Conservation (phyloP, 2,329 filamentous ascomycete genomes). For the Lomentospora prolificans region DNA sequence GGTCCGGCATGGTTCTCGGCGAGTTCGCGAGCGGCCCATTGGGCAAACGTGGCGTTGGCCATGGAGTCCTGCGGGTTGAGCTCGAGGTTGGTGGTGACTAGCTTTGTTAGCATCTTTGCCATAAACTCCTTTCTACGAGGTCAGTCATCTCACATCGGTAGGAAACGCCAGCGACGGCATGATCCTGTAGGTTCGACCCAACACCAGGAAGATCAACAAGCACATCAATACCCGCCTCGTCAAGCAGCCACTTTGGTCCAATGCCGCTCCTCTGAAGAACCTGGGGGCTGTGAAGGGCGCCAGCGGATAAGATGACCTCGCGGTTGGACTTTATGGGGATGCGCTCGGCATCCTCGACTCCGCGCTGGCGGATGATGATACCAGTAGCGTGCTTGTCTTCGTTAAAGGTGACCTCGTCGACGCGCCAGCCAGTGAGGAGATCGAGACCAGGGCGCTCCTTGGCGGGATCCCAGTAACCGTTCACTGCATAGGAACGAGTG, state of each 20-base stretch:
- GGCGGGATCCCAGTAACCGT: slow-evolving; percentile 8
- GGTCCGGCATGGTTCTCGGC: slow-evolving; percentile 15
- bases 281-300: slow-evolving; percentile 43
- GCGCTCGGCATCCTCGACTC: slow-evolving; percentile 9
- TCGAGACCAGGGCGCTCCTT: slow-evolving; percentile 3
- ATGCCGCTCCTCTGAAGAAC: slow-evolving; percentile 41
- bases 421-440: slow-evolving; percentile 28
- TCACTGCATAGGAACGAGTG: slow-evolving; percentile 8
- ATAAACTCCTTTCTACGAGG: no score
- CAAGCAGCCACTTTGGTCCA: slow-evolving; percentile 34
- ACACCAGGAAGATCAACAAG: slow-evolving; percentile 40
- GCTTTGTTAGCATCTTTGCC: no score
- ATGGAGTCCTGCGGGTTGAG: slow-evolving; percentile 21
- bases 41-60: slow-evolving; percentile 14
- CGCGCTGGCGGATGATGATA: not conserved
- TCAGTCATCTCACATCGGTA: slow-evolving; percentile 7
- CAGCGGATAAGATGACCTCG: slow-evolving; percentile 41
- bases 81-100: not conserved
- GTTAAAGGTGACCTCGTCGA: slow-evolving; percentile 23
- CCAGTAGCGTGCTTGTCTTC: slow-evolving; percentile 20
- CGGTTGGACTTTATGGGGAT: slow-evolving; percentile 19
- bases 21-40: slow-evolving; percentile 13
- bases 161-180: slow-evolving; percentile 16
- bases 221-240: slow-evolving; percentile 33
- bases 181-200: slow-evolving; percentile 44